Conservation (phyloP, 2,329 filamentous ascomycete species). For the Cytospora schulzeri region DNA sequence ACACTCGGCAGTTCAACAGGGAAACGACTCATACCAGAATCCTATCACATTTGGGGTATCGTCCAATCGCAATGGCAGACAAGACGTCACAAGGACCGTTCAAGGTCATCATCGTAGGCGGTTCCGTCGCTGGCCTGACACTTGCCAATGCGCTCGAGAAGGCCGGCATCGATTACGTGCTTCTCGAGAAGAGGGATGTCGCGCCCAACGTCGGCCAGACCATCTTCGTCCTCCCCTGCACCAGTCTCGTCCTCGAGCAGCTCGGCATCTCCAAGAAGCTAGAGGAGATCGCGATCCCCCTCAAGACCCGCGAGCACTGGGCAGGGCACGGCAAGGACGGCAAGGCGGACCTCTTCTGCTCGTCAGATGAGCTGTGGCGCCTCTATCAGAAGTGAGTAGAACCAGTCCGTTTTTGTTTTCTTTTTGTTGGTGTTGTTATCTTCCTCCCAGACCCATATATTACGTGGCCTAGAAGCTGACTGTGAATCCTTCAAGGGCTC, state of each 20-base stretch:
- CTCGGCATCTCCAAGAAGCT: constrained; percentile 37
- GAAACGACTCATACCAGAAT: neutral
- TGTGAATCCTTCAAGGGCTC: neutral
- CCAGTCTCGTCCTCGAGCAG: constrained; percentile 52
- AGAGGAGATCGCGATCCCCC: neutral
- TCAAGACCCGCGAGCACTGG: neutral
- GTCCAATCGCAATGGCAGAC: neutral
- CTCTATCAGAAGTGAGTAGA: constrained; percentile 3
- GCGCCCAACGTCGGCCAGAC: constrained; percentile 50
- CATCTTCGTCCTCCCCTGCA: constrained; percentile 48
- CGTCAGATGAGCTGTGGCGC: constrained; percentile 4
- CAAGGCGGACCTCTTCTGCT: neutral
- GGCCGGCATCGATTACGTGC: constrained; percentile 48
- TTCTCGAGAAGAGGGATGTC: constrained; percentile 49
- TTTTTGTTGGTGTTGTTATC: too few relatives aligned
- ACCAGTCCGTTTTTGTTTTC: neutral
- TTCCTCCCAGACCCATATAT: neutral
- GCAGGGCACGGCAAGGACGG: neutral
- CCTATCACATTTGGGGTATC: neutral
- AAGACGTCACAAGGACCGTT: constrained; percentile 1
- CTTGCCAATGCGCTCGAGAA: constrained; percentile 47
- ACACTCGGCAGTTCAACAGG: neutral
- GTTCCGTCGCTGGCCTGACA: constrained; percentile 49
- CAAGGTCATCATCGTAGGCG: constrained; percentile 50
- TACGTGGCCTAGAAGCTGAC: neutral